phyloP scores from a whole-genome alignment of 441 rosid species.

The Dalechampia spathulata region DNA sequence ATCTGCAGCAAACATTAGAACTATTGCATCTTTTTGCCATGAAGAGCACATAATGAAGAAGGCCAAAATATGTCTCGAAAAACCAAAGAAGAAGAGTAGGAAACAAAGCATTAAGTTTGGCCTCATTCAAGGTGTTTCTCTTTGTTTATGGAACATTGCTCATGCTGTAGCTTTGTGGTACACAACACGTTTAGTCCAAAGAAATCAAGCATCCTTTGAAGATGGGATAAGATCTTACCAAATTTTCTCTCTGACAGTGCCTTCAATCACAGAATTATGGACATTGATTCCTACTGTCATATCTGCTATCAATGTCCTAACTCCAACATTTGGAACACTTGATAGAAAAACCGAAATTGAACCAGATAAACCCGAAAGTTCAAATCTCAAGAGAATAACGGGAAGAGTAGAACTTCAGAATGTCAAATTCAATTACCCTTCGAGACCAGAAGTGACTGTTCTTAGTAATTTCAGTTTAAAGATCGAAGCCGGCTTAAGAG shows the following conservation, averaged over 20 bases:
- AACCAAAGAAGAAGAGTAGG: conserved; percentile 33
- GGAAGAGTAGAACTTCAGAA: conserved; percentile 42
- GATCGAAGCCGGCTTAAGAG: conserved; percentile 42
- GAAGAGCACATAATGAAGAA: conserved; percentile 44
- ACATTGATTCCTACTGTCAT: conserved; percentile 51
- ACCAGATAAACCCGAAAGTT: conserved; percentile 30
- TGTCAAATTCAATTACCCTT: conserved; percentile 47
- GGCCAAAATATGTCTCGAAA: conserved; percentile 35
- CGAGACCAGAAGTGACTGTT: conserved; percentile 48
- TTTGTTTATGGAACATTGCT: conserved; percentile 68
- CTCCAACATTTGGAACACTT: conserved; percentile 52
- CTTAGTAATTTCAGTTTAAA: conserved; percentile 42
- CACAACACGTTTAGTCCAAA: conserved; percentile 33
- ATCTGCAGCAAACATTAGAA: conserved; percentile 49
- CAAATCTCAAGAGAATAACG: conserved; percentile 19
- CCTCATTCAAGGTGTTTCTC: conserved; percentile 57
- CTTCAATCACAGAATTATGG: conserved; percentile 71
- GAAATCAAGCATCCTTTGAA: conserved; percentile 35
- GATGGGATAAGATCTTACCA: conserved; percentile 56
- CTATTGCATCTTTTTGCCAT: conserved; percentile 60
- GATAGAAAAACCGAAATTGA: conserved; percentile 47
- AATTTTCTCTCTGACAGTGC: conserved; percentile 67
- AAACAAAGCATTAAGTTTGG: conserved; percentile 50
- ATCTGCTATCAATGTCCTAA: conserved; percentile 43
- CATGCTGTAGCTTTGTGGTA: conserved; percentile 76